Base-by-base conservation (phyloP, 495 filamentous ascomycete genomes). In the Annulohypoxylon stygium region DNA sequence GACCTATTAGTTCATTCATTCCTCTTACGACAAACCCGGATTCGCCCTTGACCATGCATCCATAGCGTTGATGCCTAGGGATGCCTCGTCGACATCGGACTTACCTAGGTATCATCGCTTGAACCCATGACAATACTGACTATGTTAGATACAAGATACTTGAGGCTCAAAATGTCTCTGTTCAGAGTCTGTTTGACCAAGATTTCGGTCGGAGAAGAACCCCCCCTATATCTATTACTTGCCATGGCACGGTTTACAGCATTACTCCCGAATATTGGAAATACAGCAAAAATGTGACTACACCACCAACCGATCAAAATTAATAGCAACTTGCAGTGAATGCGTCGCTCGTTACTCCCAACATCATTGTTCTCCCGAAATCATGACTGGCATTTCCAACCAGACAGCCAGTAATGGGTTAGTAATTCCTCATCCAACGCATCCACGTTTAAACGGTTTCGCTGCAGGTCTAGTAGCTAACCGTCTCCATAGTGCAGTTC, bases 1-100 rank as follows among this genome's bases (percentile, higher is more conserved):
- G 12, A 25, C 12, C 6, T 12, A 4, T 7, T 1, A 36, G 14
- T 14, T 5, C 23, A 18, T 4, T 57, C 1, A 8, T 36, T 57
- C 53, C 30, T 57, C 30, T 34, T 30, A 34, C 11, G 4, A 18
- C 34, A 16, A 37, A n/a, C 1, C 14, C 4, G 10, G 10, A 58
- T 10, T 18, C 39, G n/a, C 33, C 37, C 12, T 30, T 39, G n/a
- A 16, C 33, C 54, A 23, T 58, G 54, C 30, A 58, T 37, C 16
- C 18, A 37, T 61, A 37, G 57, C 57, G 57, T 61, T 12, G 18
- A 25, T 61, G 34, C 36, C 55, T 60, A 8, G 18, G 18, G 34
- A 60, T 43, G 55, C 55, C 36, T 60, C 20, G 16, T 25, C 23
- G 2, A 20, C 3, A 25, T 23, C 20, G 36, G 2, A 20, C 2